Evolutionary conservation across 2,329 filamentous ascomycete species (phyloP), one percentile per base, ranked within the genome.

Genomic region (Sclerotinia nivalis): DNA sequence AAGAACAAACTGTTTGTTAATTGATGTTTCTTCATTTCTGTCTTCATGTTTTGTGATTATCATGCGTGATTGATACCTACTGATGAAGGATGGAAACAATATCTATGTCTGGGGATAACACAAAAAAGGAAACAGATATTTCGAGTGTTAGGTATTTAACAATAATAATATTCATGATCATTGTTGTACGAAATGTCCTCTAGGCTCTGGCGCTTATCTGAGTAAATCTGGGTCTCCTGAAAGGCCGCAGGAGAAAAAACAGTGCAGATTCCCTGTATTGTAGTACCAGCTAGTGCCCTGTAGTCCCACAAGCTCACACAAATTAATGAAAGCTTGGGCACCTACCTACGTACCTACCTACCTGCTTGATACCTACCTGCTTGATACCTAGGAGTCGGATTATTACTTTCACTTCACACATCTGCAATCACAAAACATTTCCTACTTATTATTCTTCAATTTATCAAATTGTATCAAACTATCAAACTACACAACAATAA

Each of bases 241-340:
- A 56, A 28, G 67, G 67, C 49, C 67, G 67, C 67, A 69, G 59
- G 25, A 37, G 12, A 64, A 62, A 25, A 49, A 34, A 20, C 18
- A 49, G 65, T 67, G 65, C 54, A 59, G 31, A 28, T 67, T 59
- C 56, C 56, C 34, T 43, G 56, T 59, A 22, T 20, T 31, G 43
- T 25, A 55, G 49, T 28, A 65, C 62, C 20, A 37, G 45, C 47
- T 55, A 37, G 47, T 62, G 60, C 22, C 43, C 43, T 37, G 60
- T 69, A 31, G 67, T 69, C 50, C 67, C 58, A 64, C 58, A 52
- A 43, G 22, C 31, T 20, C 31, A 55, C 66, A 52, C 66, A 60
- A 59, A 68, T 59, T 40, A 68, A 50, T 68, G 66, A 68, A 60
- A 60, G 66, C 54, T 60, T 68, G 66, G 66, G 40, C 66, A 68